Percentiles rank a stretch among this genome's conserved stretches.
These are phyloP conservation scores for Alternaria panax DNA, from an alignment of 2,329 filamentous ascomycete species.

Conservation along the genomic window DNA sequence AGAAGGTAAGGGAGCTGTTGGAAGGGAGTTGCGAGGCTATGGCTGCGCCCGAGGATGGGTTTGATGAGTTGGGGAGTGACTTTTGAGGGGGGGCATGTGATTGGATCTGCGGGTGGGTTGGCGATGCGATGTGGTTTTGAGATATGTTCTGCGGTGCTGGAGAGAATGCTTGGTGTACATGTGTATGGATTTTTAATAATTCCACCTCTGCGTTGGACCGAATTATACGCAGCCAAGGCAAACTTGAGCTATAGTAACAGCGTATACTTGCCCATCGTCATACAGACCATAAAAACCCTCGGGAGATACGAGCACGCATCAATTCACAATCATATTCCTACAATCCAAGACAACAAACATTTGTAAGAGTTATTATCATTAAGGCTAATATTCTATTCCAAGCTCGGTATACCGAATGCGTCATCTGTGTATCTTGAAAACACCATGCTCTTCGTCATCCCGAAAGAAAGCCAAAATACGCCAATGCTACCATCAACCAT, in stretches of 20 bases:
- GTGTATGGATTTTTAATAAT: too few species aligned
- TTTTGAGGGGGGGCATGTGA: slow-evolving; percentile 1
- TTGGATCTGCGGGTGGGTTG: not conserved
- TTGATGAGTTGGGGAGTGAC: slow-evolving; percentile 31
- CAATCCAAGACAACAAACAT: not conserved
- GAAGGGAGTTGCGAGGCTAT: slow-evolving; percentile 29
- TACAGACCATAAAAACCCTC: too few species aligned
- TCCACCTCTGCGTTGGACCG: too few species aligned
- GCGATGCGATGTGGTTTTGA: not conserved
- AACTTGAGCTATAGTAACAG: too few species aligned
- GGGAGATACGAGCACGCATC: too few species aligned
- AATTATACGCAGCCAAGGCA: too few species aligned
- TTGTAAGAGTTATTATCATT: slow-evolving; percentile 11
- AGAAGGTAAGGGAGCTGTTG: slow-evolving; percentile 29
- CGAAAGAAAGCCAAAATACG: not conserved
- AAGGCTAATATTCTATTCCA: not conserved
- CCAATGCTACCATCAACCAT: not conserved
- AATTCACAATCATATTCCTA: not conserved
- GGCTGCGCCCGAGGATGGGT: slow-evolving; percentile 35
- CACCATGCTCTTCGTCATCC: slow-evolving; percentile 1
- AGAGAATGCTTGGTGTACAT: too few species aligned
- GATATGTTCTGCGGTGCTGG: too few species aligned
- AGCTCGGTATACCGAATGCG: not conserved
- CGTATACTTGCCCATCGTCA: too few species aligned
- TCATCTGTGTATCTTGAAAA: not conserved